A percentile compares a stretch with the other conserved stretches of the same genome.
These are phyloP conservation scores for Backusella parvicylindrica DNA, from an alignment of 192 early-diverging fungal species.

Conservation along the genomic window DNA sequence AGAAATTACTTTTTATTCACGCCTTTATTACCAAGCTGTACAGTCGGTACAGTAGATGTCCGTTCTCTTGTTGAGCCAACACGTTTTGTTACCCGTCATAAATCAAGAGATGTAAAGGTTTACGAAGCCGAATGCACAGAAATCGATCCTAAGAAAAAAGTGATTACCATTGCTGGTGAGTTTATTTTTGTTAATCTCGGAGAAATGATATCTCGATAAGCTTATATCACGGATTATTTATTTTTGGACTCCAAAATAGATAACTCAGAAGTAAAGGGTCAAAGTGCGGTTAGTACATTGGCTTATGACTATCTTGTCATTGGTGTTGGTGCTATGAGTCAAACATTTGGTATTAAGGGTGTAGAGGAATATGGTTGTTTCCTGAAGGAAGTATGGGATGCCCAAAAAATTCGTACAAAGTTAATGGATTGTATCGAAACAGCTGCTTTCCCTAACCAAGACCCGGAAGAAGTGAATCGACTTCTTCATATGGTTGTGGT, in stretches of 20 bases:
- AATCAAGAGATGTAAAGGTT: constrained; percentile 79
- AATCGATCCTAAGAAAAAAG: constrained; percentile 79
- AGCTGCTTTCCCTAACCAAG: constrained; percentile 68
- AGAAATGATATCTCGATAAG: not conserved
- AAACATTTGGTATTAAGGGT: constrained; percentile 78
- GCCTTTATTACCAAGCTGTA: constrained; percentile 67
- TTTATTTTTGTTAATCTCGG: constrained; percentile 44
- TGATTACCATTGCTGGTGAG: constrained; percentile 69
- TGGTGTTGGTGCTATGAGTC: constrained; percentile 72
- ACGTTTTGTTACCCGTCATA: constrained; percentile 84
- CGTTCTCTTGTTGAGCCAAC: constrained; percentile 86
- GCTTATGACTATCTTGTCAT: constrained; percentile 77
- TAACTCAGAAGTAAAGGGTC: constrained; percentile 67
- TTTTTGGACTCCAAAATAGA: constrained; percentile 39
- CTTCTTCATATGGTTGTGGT: constrained; percentile 80
- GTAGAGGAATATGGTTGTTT: constrained; percentile 75
- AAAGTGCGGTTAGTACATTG: constrained; percentile 50
- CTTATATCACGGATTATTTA: not conserved
- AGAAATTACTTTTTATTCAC: constrained; percentile 90
- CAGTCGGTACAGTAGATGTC: constrained; percentile 87
- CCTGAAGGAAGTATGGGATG: constrained; percentile 77
- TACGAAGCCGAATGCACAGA: constrained; percentile 88
- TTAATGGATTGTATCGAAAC: constrained; percentile 76
- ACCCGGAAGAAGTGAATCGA: constrained; percentile 68
- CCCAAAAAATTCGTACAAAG: constrained; percentile 72